phyloP scores from a whole-genome alignment of 148 eudicot genomes.

The Rhododendron kiyosumense region DNA sequence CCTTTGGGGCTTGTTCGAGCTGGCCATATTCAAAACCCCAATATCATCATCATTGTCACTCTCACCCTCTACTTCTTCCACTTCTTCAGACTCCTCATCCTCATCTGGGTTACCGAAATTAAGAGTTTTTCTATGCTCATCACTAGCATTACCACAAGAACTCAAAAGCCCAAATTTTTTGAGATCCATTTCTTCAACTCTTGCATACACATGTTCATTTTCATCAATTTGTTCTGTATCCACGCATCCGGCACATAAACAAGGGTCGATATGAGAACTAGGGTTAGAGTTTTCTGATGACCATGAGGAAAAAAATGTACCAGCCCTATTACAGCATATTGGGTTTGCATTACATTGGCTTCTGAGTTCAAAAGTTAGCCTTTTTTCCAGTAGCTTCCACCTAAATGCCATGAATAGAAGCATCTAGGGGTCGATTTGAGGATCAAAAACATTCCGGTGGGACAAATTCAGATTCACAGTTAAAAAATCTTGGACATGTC shows the following conservation, averaged over 20 bases:
- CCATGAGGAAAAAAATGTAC: conserved; percentile 10
- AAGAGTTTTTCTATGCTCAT: not conserved
- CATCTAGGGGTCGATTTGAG: not conserved
- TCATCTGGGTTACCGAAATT: conserved; percentile 9
- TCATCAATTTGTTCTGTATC: conserved; percentile 14
- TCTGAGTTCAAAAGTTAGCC: not conserved
- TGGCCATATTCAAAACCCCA: conserved; percentile 16
- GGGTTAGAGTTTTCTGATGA: conserved; percentile 10
- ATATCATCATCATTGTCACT: conserved; percentile 8
- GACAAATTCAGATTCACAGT: not conserved
- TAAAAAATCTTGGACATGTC: not conserved
- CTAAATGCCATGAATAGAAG: conserved; percentile 13
- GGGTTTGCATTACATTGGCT: conserved; percentile 5
- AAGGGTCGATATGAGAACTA: conserved; percentile 8
- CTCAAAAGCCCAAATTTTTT: conserved; percentile 11
- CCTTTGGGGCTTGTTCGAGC: not conserved
- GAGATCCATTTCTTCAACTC: conserved; percentile 13
- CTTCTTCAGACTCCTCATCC: conserved; percentile 21
- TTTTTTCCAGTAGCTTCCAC: not conserved
- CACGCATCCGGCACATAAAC: not conserved
- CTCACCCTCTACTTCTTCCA: conserved; percentile 14
- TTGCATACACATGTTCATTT: not conserved
- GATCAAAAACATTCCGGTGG: not conserved
- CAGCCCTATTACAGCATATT: not conserved
- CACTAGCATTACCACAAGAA: conserved; percentile 7